These are phyloP conservation scores for Cytospora leucostoma DNA, from an alignment of 2,329 filamentous ascomycete species.

Conservation along the genomic window DNA sequence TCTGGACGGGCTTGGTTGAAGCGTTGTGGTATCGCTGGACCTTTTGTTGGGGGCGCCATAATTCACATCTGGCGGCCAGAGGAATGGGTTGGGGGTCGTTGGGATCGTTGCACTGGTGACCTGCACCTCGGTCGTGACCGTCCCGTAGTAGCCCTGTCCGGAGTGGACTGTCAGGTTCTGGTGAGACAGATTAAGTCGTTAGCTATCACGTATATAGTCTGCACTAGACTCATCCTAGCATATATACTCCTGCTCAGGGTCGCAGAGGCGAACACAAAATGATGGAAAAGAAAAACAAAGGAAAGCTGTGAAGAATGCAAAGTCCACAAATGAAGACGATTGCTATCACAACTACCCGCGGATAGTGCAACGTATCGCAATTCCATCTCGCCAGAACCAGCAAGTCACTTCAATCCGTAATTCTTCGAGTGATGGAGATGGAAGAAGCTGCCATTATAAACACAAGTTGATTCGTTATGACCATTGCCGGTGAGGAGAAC, in stretches of 20 bases:
- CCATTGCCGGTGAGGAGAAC: too few species aligned
- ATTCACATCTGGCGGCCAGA: constrained; percentile 25
- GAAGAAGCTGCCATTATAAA: not conserved
- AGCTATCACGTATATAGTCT: not conserved
- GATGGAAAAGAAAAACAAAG: not conserved
- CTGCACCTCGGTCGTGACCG: constrained; percentile 55
- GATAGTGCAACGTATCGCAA: not conserved
- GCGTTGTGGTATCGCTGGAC: not conserved
- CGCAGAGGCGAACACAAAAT: too few species aligned
- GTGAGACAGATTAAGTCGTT: constrained; percentile 18
- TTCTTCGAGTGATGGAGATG: not conserved
- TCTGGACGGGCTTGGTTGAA: constrained; percentile 19
- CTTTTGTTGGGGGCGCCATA: constrained; percentile 23
- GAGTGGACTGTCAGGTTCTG: constrained; percentile 22
- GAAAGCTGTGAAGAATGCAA: not conserved
- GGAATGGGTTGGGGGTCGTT: constrained; percentile 25
- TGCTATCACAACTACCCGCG: not conserved
- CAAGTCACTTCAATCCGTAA: not conserved
- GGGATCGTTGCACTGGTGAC: constrained; percentile 38
- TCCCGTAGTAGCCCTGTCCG: constrained; percentile 46
- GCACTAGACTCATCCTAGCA: not conserved
- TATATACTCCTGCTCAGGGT: not conserved
- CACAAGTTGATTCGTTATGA: not conserved
- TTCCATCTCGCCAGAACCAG: not conserved
- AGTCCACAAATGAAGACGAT: not conserved